phyloP scores from a whole-genome alignment of 2,329 filamentous ascomycete species.

The Botryotinia globosa region DNA sequence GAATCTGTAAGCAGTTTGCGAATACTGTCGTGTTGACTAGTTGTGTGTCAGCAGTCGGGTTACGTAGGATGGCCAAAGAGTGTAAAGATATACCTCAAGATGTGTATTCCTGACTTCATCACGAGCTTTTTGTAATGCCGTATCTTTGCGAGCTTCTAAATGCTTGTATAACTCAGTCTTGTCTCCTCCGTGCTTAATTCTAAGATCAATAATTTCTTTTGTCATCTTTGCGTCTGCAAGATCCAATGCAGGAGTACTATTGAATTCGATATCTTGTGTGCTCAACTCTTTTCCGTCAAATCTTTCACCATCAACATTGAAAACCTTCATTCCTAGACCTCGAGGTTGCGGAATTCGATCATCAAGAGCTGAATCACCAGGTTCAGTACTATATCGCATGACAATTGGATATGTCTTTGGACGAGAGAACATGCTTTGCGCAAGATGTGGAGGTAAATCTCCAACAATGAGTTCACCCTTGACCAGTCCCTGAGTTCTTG shows the following conservation, averaged over 20 bases:
- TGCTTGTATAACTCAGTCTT: constrained; percentile 43
- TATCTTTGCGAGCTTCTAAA: constrained; percentile 41
- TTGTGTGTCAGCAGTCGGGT: constrained; percentile 37
- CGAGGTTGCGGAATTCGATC: constrained; percentile 46
- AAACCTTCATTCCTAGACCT: constrained; percentile 50
- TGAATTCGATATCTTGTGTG: constrained; percentile 48
- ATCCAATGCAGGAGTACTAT: constrained; percentile 48
- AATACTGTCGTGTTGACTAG: constrained; percentile 42
- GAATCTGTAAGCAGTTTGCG: constrained; percentile 48
- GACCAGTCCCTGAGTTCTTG: constrained; percentile 48
- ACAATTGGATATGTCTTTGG: constrained; percentile 37
- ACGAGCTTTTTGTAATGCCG: constrained; percentile 42
- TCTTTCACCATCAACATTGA: constrained; percentile 46
- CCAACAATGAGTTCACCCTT: constrained; percentile 46
- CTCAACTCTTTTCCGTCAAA: constrained; percentile 40
- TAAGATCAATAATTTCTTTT: constrained; percentile 44
- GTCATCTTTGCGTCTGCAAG: constrained; percentile 47
- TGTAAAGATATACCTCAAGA: not conserved
- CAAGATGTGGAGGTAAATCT: constrained; percentile 45
- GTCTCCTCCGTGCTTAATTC: constrained; percentile 41
- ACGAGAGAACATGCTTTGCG: constrained; percentile 42
- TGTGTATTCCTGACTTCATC: constrained; percentile 41
- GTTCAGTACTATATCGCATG: constrained; percentile 42
- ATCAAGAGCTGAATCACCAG: constrained; percentile 42
- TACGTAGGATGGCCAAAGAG: not conserved